Percentiles rank a stretch among this genome's conserved stretches.
These are phyloP conservation scores for Leonotis leonurus DNA, from an alignment of 257 asterid genomes.

Conservation along the genomic window DNA sequence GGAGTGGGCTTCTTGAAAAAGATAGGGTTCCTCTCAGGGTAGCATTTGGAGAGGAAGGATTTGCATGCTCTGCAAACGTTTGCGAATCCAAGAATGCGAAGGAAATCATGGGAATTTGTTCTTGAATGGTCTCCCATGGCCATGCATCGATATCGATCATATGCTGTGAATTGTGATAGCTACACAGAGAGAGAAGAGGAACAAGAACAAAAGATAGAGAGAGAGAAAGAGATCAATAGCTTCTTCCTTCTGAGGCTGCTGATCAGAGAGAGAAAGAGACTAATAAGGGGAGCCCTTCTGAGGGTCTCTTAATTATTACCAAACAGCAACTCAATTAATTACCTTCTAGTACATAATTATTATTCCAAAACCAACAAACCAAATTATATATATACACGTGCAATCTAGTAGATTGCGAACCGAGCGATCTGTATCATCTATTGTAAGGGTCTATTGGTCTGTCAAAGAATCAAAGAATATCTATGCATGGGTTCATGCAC, in stretches of 20 bases:
- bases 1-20: constrained; percentile 20
- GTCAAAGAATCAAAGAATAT: no score
- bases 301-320: no score
- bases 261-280: not conserved
- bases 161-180: no score
- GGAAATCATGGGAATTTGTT: constrained; percentile 33
- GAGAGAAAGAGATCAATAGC: constrained; percentile 6
- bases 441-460: no score
- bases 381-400: no score
- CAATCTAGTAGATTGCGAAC: no score
- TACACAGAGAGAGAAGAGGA: constrained; percentile 17
- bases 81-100: constrained; percentile 37
- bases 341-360: no score
- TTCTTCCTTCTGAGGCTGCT: not conserved
- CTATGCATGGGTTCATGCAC: no score
- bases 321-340: no score
- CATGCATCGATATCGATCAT: not conserved
- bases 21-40: constrained; percentile 19
- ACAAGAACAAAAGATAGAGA: not conserved
- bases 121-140: constrained; percentile 50
- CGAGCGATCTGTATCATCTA: no score
- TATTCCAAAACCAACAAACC: not conserved
- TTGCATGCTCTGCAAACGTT: constrained; percentile 39
- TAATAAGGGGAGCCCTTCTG: not conserved
- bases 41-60: constrained; percentile 45